Conservation (phyloP, 805 yeast species). For the Wickerhamomyces strasburgensis region DNA sequence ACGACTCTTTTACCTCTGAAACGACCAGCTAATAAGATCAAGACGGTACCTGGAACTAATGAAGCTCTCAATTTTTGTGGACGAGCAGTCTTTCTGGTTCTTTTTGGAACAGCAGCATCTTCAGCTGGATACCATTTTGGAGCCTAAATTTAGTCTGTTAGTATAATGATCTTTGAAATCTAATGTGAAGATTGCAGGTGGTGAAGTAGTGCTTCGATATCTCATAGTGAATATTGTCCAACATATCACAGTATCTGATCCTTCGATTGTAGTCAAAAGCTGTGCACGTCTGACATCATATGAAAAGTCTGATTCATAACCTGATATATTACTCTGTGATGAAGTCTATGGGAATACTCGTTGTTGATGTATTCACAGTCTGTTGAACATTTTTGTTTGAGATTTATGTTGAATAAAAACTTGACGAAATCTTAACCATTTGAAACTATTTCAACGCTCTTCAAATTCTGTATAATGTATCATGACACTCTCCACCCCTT, state of each 20-base stretch:
- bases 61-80: slow-evolving; percentile 95
- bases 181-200: neutral
- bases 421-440: neutral
- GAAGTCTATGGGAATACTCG: too few species aligned
- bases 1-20: slow-evolving; percentile 99
- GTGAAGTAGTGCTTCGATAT: too few species aligned
- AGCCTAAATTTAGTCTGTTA: slow-evolving; percentile 36
- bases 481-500: neutral
- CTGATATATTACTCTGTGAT: too few species aligned
- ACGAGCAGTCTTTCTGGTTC: slow-evolving; percentile 84
- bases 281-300: too few species aligned
- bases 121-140: slow-evolving; percentile 95
- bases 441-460: slow-evolving; percentile 1
- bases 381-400: too few species aligned
- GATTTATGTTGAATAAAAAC: too few species aligned
- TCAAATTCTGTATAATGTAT: neutral
- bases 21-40: slow-evolving; percentile 97
- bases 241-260: too few species aligned
- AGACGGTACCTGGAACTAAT: slow-evolving; percentile 95
- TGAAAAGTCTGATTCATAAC: too few species aligned
- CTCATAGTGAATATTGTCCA: too few species aligned
- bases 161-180: neutral
- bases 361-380: too few species aligned
- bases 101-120: slow-evolving; percentile 82
- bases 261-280: too few species aligned